Percentiles rank a stretch among this genome's conserved stretches.
Conservation (phyloP, 2,329 filamentous ascomycete genomes). For the Talaromyces sp. region DNA sequence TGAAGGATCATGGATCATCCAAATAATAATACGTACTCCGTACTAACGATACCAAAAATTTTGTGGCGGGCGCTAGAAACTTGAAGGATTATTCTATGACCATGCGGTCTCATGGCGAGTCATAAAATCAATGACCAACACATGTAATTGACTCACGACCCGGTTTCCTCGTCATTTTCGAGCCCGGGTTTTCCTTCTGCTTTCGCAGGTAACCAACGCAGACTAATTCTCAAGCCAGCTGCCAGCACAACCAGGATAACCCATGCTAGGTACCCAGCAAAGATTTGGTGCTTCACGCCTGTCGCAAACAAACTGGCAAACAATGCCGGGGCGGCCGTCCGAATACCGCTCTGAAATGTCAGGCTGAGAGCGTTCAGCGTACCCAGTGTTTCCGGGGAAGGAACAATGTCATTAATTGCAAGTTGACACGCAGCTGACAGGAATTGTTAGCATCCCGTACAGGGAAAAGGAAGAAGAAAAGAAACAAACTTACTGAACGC, state of each 20-base stretch:
- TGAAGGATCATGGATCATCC: background rate
- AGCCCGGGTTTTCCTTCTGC: conserved; percentile 6
- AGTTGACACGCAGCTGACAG: conserved; percentile 59
- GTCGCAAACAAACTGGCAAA: conserved; percentile 65
- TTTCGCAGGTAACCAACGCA: conserved; percentile 11
- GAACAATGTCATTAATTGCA: conserved; percentile 67
- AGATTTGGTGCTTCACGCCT: conserved; percentile 57
- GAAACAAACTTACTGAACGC: conserved; percentile 49
- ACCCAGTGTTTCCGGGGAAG: conserved; percentile 59
- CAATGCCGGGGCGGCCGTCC: conserved; percentile 61
- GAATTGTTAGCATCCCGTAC: background rate
- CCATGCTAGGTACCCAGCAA: conserved; percentile 64
- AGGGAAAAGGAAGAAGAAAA: background rate
- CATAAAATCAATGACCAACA: background rate
- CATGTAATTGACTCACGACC: background rate
- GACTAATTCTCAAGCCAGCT: conserved; percentile 24
- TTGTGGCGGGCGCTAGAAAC: background rate
- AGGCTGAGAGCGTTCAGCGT: conserved; percentile 67
- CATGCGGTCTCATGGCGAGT: background rate
- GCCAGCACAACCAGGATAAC: conserved; percentile 46
- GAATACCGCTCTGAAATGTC: conserved; percentile 55
- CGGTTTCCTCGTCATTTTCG: background rate
- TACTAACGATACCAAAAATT: background rate
- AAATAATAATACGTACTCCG: background rate
- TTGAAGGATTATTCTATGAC: background rate